Percentiles rank a stretch among this genome's conserved stretches.
Evolutionary conservation across 352 stramenopile species (phyloP).

Genomic region (Pythium phragmitis): DNA sequence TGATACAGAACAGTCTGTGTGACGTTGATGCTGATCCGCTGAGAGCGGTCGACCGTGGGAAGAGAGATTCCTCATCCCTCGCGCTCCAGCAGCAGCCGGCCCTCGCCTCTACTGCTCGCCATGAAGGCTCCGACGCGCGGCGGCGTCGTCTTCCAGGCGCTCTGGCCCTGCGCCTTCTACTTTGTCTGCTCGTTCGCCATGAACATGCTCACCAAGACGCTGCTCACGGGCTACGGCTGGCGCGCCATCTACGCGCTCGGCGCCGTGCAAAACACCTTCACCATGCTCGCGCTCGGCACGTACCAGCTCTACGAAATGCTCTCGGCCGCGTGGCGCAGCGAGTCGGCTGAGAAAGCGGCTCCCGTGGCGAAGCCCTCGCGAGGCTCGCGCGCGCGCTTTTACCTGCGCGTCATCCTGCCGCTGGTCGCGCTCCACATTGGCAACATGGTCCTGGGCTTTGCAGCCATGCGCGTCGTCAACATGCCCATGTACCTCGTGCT

Average conservation of each 20-base stretch:
- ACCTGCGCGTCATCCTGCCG: constrained; percentile 43
- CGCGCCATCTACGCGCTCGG: constrained; percentile 57
- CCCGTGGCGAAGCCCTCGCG: background rate
- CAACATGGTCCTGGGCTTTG: constrained; percentile 71
- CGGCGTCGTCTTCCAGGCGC: constrained; percentile 23
- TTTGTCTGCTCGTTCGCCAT: constrained; percentile 66
- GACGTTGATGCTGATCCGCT: too few species aligned
- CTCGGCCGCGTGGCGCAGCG: background rate
- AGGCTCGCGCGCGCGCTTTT: constrained; percentile 9
- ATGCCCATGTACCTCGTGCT: constrained; percentile 77
- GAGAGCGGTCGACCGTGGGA: background rate
- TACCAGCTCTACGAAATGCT: constrained; percentile 28
- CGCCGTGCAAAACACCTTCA: constrained; percentile 65
- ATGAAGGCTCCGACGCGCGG: background rate
- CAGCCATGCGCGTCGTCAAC: constrained; percentile 64
- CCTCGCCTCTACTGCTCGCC: background rate
- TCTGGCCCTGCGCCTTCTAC: constrained; percentile 71
- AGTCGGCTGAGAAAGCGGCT: background rate
- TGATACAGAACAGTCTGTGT: too few species aligned
- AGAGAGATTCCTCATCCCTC: background rate
- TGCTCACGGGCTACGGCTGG: constrained; percentile 66
- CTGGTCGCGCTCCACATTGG: constrained; percentile 51
- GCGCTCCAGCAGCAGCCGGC: too few species aligned
- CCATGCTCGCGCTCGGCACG: constrained; percentile 37
- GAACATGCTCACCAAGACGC: constrained; percentile 77